phyloP scores from a whole-genome alignment of 345 rosid species.

The Euphorbia tirucalli region DNA sequence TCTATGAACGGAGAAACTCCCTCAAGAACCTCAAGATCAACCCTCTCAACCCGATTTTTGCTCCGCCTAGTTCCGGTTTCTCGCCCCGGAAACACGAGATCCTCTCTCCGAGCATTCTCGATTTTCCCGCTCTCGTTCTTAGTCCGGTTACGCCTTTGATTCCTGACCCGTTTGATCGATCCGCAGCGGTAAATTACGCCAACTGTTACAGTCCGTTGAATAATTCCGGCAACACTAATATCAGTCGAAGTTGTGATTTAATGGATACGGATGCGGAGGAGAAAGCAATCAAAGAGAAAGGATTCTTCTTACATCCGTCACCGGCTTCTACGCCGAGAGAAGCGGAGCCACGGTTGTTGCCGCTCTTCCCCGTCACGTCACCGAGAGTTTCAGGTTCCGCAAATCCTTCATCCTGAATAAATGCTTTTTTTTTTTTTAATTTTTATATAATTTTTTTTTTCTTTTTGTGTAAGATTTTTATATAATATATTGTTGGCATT shows the following conservation, averaged over 20 bases:
- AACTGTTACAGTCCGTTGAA: conserved; percentile 21
- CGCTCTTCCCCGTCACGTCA: conserved; percentile 85
- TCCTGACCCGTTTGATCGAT: conserved; percentile 87
- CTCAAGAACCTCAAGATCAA: conserved; percentile 84
- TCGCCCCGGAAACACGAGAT: conserved; percentile 77
- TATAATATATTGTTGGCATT: conserved; percentile 31
- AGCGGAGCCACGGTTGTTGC: conserved; percentile 71
- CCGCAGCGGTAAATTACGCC: conserved; percentile 38
- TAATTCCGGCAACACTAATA: not conserved
- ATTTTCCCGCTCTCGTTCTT: conserved; percentile 74
- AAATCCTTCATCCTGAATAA: conserved; percentile 38
- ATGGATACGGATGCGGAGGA: conserved; percentile 54
- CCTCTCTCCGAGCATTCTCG: conserved; percentile 88
- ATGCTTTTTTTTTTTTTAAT: not conserved
- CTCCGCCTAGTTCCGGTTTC: conserved; percentile 48
- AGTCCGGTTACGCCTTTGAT: conserved; percentile 94
- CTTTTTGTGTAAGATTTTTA: conserved; percentile 37
- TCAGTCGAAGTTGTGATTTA: conserved; percentile 10
- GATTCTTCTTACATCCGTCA: conserved; percentile 84
- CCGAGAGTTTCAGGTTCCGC: conserved; percentile 75
- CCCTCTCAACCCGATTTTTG: conserved; percentile 56
- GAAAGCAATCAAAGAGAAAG: conserved; percentile 79
- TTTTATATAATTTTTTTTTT: not conserved
- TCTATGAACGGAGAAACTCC: conserved; percentile 89
- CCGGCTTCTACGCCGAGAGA: conserved; percentile 82